Conservation (phyloP, 2,329 filamentous ascomycete species). For the Aspergillus ochraceus region DNA sequence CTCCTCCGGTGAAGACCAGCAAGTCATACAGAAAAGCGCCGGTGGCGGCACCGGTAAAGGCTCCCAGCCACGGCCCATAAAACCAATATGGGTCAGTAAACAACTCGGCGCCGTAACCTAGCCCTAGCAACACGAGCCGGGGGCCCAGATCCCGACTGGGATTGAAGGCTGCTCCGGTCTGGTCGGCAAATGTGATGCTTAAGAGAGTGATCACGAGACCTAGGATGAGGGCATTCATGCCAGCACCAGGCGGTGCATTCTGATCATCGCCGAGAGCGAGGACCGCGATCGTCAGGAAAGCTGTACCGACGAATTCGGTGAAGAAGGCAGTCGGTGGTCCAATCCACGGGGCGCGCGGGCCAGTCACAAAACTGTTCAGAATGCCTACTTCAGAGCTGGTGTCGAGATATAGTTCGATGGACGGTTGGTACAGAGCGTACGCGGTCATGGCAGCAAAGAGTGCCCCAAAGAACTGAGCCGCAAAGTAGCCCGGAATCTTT, state of each 20-base stretch:
- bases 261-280: slow-evolving; percentile 49
- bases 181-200: slow-evolving; percentile 43
- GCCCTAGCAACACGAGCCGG: slow-evolving; percentile 45
- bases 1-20: slow-evolving; percentile 52
- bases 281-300: slow-evolving; percentile 43
- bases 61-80: slow-evolving; percentile 46
- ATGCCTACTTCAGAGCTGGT: slow-evolving; percentile 29
- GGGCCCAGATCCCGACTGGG: slow-evolving; percentile 54
- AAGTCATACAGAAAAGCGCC: slow-evolving; percentile 54
- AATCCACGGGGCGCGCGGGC: slow-evolving; percentile 42
- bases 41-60: slow-evolving; percentile 40
- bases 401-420: slow-evolving; percentile 36
- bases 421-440: slow-evolving; percentile 43
- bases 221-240: slow-evolving; percentile 53
- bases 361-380: slow-evolving; percentile 47
- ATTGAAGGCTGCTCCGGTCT: slow-evolving; percentile 52
- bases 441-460: slow-evolving; percentile 52
- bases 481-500: slow-evolving; percentile 52
- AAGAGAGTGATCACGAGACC: slow-evolving; percentile 42
- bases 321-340: slow-evolving; percentile 44
- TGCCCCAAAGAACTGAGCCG: slow-evolving; percentile 55
- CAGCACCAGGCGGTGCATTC: slow-evolving; percentile 50
- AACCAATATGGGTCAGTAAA: slow-evolving; percentile 49
- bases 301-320: slow-evolving; percentile 49
- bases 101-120: slow-evolving; percentile 47